phyloP scores from a whole-genome alignment of 2,329 filamentous ascomycete genomes.

The Cadophora malorum region DNA sequence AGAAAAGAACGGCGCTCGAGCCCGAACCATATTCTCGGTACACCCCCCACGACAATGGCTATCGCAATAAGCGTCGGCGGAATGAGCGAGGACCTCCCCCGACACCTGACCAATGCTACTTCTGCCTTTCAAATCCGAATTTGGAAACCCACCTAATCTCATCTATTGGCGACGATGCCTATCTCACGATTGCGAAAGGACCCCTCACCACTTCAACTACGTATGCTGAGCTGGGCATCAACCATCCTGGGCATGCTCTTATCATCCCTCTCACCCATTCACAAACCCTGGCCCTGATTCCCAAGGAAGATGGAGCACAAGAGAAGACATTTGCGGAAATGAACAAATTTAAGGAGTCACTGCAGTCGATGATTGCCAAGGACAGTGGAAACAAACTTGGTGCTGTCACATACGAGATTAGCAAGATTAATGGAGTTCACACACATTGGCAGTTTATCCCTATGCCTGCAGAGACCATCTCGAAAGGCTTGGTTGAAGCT shows the following conservation, averaged over 20 bases:
- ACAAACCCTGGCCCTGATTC: slow-evolving; percentile 74
- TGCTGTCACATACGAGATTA: slow-evolving; percentile 91
- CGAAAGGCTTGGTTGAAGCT: slow-evolving; percentile 79
- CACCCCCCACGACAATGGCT: slow-evolving; percentile 51
- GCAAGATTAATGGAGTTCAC: slow-evolving; percentile 80
- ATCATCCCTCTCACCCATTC: slow-evolving; percentile 89
- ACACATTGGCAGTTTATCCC: slow-evolving; percentile 94
- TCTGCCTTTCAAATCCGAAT: slow-evolving; percentile 89
- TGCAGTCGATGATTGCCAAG: slow-evolving; percentile 80
- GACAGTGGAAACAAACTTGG: slow-evolving; percentile 67
- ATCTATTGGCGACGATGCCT: slow-evolving; percentile 85
- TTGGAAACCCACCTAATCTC: slow-evolving; percentile 87
- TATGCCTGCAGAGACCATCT: slow-evolving; percentile 70
- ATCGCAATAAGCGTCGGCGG: slow-evolving; percentile 52
- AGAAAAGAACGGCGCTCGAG: slow-evolving; percentile 59
- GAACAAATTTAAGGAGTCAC: slow-evolving; percentile 75
- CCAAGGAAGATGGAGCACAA: slow-evolving; percentile 58
- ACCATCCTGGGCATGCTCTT: slow-evolving; percentile 84
- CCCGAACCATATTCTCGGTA: slow-evolving; percentile 61
- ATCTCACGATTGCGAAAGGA: slow-evolving; percentile 91
- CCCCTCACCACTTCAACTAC: slow-evolving; percentile 76
- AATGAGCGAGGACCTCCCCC: slow-evolving; percentile 57
- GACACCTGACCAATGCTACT: slow-evolving; percentile 85
- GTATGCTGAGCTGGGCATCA: slow-evolving; percentile 68
- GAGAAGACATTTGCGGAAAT: slow-evolving; percentile 77